Base-by-base conservation (phyloP, 768 basidiomycete species). In the Suillus paluster region DNA sequence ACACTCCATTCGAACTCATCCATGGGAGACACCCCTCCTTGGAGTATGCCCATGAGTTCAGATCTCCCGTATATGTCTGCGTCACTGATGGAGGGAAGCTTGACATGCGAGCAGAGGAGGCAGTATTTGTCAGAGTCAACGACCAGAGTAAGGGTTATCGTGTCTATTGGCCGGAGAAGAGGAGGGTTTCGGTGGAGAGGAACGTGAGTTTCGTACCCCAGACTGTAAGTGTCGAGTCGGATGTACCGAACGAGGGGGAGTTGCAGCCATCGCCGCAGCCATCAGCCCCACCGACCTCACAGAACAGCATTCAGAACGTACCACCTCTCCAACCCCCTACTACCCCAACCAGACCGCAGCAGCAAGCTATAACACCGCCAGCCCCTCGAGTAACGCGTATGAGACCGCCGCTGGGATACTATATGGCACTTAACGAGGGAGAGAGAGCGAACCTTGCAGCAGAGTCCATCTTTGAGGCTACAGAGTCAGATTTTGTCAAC, bases 1-100 rank as follows among this genome's bases (percentile, higher is more conserved):
- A 30, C 14, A 74, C 70, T 0, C 71, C 73, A 6, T 63, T 55
- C 25, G 64, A 71, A 42, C 25, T 25, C 2, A 63, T 67, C 11
- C 74, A 60, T 52, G 71, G 36, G 2, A 38, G 2, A 38, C 2
- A 11, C 1, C 41, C 41, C 0, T 3, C 17, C 17, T 17, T 42
- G 6, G 5, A 0, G 0, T 1, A 42, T 5, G 41, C 36, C 36
- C 36, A 38, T 12, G 36, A 38, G 4, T 38, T 38, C 11, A 11
- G 36, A 1, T 14, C 6, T 17, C 7, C 1, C 15, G 4, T 41
- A 1, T 41, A 12, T 5, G 11, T 42, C 17, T 19, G 19, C 19
- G 0, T 42, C 6, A 2, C 8, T 17, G 41, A 42, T 3, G 41
- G 4, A 1, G 41, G 41, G 41, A 42, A 42, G 41, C 11, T 42